A percentile compares a stretch with the other conserved stretches of the same genome.
These are phyloP conservation scores for Tetrahymena malaccensis DNA, from an alignment of 73 alveolate genomes.

Conservation along the genomic window DNA sequence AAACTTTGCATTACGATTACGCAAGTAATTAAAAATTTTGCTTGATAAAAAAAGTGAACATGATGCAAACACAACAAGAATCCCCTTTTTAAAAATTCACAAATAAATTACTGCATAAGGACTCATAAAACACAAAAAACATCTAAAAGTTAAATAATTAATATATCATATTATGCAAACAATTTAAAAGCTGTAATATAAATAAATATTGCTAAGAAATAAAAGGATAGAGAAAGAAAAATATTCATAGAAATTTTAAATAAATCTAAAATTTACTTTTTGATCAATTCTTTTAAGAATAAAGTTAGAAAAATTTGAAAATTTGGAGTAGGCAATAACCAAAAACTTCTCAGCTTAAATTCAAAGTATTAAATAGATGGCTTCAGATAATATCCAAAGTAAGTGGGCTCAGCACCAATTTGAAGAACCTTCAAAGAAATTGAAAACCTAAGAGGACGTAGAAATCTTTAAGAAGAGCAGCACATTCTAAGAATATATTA, in stretches of 20 bases:
- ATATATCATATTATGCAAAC: neutral
- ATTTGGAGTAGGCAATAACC: neutral
- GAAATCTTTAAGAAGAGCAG: constrained; percentile 1
- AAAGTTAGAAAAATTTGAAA: neutral
- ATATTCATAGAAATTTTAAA: neutral
- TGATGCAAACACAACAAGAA: neutral
- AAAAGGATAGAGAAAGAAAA: neutral
- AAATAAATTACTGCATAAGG: neutral
- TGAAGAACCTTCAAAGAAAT: constrained; percentile 9
- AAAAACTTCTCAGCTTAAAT: neutral
- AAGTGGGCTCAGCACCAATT: constrained; percentile 3
- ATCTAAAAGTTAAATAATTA: neutral
- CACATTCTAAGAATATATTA: neutral
- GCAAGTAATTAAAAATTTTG: neutral
- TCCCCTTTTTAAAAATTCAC: neutral
- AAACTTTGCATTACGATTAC: neutral
- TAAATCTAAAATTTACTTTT: neutral
- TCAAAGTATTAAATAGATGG: neutral
- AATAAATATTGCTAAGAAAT: neutral
- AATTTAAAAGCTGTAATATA: neutral
- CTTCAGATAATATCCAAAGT: neutral
- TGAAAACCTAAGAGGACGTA: constrained; percentile 15
- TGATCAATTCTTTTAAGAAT: neutral
- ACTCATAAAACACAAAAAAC: neutral
- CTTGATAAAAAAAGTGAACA: neutral